Base-by-base conservation (phyloP, 306 rosid genomes). In the Lathyrus oleraceus region DNA sequence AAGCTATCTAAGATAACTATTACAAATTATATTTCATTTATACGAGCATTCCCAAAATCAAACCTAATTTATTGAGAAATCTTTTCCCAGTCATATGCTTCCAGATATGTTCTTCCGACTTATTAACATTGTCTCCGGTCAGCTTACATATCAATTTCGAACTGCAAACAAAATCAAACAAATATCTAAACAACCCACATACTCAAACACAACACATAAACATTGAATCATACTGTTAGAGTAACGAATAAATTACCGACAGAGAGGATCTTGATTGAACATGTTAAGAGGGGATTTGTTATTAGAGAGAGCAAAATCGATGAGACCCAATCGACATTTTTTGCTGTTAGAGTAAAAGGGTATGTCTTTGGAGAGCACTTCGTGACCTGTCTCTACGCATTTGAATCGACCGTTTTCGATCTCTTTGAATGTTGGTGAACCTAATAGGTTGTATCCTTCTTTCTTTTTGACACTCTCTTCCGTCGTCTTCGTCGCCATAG, bases 91-190 rank as follows among this genome's bases (percentile, higher is more conserved):
- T 90, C 69, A 94, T 84, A 82, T 94, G 97, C 88, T 94, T 94
- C 98, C 98, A 94, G 72, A 94, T 87, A 76, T 94, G 98, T 61
- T 94, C 97, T 79, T 94, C 98, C 5, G 97, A 73, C 87, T 94
- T 94, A 78, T 94, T 94, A 59, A 94, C 79, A 0, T 86, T 87
- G 54, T 87, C 88, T 23, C 94, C 97, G 5, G 98, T 94, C 15
- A 94, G 72, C 74, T 88, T 90, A 81, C 98, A 94, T 21, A 86
- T 75, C 84, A 90, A 67, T 83, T 90, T 94, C 39, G 98, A 88
- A 70, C 98, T 94, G 70, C 65, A 71, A 74, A 5, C 7, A 35
- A 25, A 27, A 68, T 64, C 49, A 23, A 65, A 71, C 40, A 17
- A 59, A 47, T 17, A 30, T 53, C 62, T 23, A 66, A 35, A 39